Evolutionary conservation across 495 filamentous ascomycete species (phyloP).

Genomic region (Penicillium subrubescens): DNA sequence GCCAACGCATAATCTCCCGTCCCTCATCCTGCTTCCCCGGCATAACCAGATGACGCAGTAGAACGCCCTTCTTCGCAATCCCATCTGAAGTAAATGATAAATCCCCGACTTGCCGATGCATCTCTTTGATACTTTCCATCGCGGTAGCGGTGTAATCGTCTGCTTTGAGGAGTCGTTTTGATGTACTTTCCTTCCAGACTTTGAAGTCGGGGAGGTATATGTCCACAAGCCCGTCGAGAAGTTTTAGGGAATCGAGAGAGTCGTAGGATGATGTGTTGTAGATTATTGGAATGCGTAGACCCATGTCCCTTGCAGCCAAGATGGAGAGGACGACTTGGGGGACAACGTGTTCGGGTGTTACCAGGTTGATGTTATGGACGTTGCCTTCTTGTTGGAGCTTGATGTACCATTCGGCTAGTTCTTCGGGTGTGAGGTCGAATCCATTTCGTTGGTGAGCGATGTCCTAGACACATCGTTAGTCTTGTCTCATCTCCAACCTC

Average conservation of each 20-base stretch:
- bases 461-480: conserved; percentile 38
- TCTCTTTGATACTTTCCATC: conserved; percentile 69
- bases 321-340: conserved; percentile 74
- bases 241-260: conserved; percentile 62
- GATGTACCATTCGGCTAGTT: conserved; percentile 75
- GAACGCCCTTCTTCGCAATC: conserved; percentile 70
- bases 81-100: conserved; percentile 75
- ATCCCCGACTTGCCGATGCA: conserved; percentile 77
- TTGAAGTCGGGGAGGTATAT: conserved; percentile 83
- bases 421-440: conserved; percentile 72
- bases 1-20: conserved; percentile 66
- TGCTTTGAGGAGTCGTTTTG: conserved; percentile 70
- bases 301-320: conserved; percentile 64
- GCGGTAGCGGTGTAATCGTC: conserved; percentile 69
- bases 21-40: conserved; percentile 71
- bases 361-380: conserved; percentile 79
- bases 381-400: conserved; percentile 69
- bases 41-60: conserved; percentile 79
- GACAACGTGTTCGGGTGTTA: conserved; percentile 77
- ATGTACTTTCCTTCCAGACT: conserved; percentile 64
- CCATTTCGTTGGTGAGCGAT: conserved; percentile 75
- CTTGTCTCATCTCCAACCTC: background rate
- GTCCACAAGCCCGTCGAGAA: conserved; percentile 75
- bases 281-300: conserved; percentile 67
- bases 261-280: conserved; percentile 82